Evolutionary conservation across 2,329 filamentous ascomycete species (phyloP).

Genomic region (Fusarium sp.): DNA sequence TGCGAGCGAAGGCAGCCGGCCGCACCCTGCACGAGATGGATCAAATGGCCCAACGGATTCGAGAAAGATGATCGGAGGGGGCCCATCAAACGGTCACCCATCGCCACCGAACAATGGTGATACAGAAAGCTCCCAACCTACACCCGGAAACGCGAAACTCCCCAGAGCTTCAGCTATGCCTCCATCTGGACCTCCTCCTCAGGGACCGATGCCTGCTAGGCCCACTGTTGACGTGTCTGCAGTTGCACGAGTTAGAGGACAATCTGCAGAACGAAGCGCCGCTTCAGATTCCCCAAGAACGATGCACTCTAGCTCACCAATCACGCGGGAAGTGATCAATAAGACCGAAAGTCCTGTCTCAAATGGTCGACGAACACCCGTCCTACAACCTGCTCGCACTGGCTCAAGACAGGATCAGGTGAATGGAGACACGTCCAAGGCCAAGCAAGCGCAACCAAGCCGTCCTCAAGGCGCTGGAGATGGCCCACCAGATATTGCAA

Average conservation of each 20-base stretch:
- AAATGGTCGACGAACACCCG: conserved; percentile 74
- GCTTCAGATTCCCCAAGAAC: conserved; percentile 52
- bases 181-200: conserved; percentile 65
- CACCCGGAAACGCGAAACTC: conserved; percentile 52
- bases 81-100: conserved; percentile 56
- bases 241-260: conserved; percentile 59
- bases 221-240: conserved; percentile 56
- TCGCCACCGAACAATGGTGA: conserved; percentile 55
- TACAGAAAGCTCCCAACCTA: conserved; percentile 48
- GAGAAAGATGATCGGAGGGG: conserved; percentile 57
- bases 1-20: conserved; percentile 53
- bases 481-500: conserved; percentile 68
- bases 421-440: conserved; percentile 48
- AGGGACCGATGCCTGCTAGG: conserved; percentile 63
- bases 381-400: conserved; percentile 57
- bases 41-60: conserved; percentile 63
- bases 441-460: conserved; percentile 46
- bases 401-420: conserved; percentile 52
- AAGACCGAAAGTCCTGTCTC: conserved; percentile 63
- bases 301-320: conserved; percentile 54
- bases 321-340: conserved; percentile 50
- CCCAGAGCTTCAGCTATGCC: conserved; percentile 45
- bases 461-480: conserved; percentile 75
- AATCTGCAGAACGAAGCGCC: conserved; percentile 60
- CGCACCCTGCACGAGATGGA: conserved; percentile 60